Conservation (phyloP, 768 basidiomycete species). For the Boletales sp. region DNA sequence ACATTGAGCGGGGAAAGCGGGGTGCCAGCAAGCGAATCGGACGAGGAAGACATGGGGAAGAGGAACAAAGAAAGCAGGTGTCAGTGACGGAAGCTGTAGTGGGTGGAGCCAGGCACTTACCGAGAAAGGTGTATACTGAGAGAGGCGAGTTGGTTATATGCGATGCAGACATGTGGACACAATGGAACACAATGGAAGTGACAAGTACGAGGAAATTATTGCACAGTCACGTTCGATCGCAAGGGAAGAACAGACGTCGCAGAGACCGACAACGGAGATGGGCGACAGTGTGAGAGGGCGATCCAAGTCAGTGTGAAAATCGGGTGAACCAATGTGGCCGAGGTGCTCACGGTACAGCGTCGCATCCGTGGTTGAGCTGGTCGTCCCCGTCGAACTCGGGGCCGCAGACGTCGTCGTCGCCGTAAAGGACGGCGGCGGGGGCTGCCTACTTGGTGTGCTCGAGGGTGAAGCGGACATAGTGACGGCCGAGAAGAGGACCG, state of each 20-base stretch:
- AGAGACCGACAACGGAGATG: neutral
- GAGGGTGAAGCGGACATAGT: too few relatives aligned
- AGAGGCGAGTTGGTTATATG: neutral
- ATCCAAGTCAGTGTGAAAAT: constrained; percentile 18
- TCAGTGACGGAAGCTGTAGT: neutral
- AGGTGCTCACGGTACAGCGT: constrained; percentile 27
- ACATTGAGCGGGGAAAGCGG: constrained; percentile 2
- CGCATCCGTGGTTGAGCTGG: constrained; percentile 12
- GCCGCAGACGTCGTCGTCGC: too few relatives aligned
- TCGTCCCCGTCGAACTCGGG: neutral
- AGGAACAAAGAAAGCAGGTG: neutral
- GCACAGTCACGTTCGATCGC: constrained; percentile 3
- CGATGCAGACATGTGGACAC: constrained; percentile 1
- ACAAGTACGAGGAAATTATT: neutral
- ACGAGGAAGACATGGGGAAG: constrained; percentile 16
- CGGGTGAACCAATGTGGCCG: neutral
- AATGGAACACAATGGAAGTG: neutral
- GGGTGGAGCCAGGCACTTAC: constrained; percentile 13
- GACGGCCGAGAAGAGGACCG: too few relatives aligned
- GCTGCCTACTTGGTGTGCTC: too few relatives aligned
- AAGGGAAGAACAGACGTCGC: neutral
- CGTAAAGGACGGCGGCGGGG: too few relatives aligned
- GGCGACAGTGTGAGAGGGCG: constrained; percentile 4
- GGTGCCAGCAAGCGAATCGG: constrained; percentile 1
- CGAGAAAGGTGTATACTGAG: constrained; percentile 32